Percentiles rank a stretch among this genome's conserved stretches.
Evolutionary conservation across 2,329 filamentous ascomycete genomes (phyloP).

Genomic region (Arthroderma sp.): DNA sequence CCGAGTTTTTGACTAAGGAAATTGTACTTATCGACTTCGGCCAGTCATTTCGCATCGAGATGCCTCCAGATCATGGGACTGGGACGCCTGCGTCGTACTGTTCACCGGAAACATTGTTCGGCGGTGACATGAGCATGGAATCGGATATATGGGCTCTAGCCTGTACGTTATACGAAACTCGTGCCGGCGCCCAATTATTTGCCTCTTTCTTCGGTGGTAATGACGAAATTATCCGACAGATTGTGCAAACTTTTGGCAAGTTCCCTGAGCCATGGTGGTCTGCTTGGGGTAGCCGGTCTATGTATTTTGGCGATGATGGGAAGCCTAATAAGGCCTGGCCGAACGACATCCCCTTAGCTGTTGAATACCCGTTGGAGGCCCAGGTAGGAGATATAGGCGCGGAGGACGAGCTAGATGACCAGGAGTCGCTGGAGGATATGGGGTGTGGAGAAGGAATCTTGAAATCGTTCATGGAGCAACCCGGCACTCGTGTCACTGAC

Average conservation of each 20-base stretch:
- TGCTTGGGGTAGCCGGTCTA: conserved; percentile 13
- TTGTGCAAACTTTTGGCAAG: conserved; percentile 20
- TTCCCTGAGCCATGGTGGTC: conserved; percentile 21
- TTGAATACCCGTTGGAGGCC: conserved; percentile 1
- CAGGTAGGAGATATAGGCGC: conserved; percentile 7
- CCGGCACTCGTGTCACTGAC: background rate
- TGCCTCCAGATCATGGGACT: conserved; percentile 10
- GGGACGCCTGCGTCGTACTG: conserved; percentile 20
- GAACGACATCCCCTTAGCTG: conserved; percentile 1
- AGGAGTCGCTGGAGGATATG: background rate
- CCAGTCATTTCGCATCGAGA: conserved; percentile 11
- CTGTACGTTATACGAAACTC: conserved; percentile 23
- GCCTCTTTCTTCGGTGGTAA: conserved; percentile 16
- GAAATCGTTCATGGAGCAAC: background rate
- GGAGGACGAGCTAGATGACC: conserved; percentile 1
- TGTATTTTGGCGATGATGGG: conserved; percentile 15
- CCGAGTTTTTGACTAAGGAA: background rate
- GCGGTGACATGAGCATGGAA: conserved; percentile 10
- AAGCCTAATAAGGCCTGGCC: conserved; percentile 3
- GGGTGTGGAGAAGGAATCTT: background rate
- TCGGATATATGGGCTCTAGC: conserved; percentile 25
- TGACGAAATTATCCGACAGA: conserved; percentile 19
- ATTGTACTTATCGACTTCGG: conserved; percentile 14
- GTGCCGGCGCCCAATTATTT: conserved; percentile 18
- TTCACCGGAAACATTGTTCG: conserved; percentile 18